These are phyloP conservation scores for Nitzschia palea DNA, from an alignment of 108 stramenopile genomes.

Conservation along the genomic window DNA sequence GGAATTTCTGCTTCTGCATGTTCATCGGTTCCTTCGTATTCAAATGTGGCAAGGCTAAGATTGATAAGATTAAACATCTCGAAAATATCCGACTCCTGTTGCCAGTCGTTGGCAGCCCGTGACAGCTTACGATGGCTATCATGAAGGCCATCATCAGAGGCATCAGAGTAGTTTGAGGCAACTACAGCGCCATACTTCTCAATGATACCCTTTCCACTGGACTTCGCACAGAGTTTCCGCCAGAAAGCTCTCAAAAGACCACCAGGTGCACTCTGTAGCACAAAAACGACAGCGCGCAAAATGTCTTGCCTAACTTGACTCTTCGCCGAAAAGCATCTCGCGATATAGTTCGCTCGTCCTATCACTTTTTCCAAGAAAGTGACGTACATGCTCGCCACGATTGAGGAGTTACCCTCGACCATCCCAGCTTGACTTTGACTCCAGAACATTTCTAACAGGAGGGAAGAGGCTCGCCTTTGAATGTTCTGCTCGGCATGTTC, in stretches of 20 bases:
- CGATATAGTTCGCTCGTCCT: slow-evolving; percentile 58
- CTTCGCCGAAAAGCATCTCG: slow-evolving; percentile 66
- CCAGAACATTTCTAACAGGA: slow-evolving; percentile 86
- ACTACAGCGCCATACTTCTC: slow-evolving; percentile 60
- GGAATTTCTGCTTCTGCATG: slow-evolving; percentile 29
- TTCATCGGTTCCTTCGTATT: slow-evolving; percentile 77
- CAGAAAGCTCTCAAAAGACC: slow-evolving; percentile 75
- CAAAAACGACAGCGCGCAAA: slow-evolving; percentile 72
- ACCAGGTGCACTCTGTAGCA: slow-evolving; percentile 79
- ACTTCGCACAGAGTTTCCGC: slow-evolving; percentile 65
- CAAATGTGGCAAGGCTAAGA: slow-evolving; percentile 67
- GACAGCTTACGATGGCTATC: slow-evolving; percentile 23
- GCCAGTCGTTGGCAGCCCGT: slow-evolving; percentile 14
- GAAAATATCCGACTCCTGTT: slow-evolving; percentile 46
- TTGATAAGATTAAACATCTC: slow-evolving; percentile 83
- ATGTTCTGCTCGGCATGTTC: slow-evolving; percentile 81
- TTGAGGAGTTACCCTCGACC: slow-evolving; percentile 53
- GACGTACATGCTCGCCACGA: slow-evolving; percentile 73
- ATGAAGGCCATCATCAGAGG: slow-evolving; percentile 4
- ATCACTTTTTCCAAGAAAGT: slow-evolving; percentile 74
- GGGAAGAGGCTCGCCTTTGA: slow-evolving; percentile 75
- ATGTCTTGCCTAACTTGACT: slow-evolving; percentile 78
- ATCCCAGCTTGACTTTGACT: slow-evolving; percentile 56
- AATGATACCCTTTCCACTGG: slow-evolving; percentile 56
- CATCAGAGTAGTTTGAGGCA: slow-evolving; percentile 16